phyloP scores from a whole-genome alignment of 1,284 basidiomycete genomes.

The Schizopora paradoxa region DNA sequence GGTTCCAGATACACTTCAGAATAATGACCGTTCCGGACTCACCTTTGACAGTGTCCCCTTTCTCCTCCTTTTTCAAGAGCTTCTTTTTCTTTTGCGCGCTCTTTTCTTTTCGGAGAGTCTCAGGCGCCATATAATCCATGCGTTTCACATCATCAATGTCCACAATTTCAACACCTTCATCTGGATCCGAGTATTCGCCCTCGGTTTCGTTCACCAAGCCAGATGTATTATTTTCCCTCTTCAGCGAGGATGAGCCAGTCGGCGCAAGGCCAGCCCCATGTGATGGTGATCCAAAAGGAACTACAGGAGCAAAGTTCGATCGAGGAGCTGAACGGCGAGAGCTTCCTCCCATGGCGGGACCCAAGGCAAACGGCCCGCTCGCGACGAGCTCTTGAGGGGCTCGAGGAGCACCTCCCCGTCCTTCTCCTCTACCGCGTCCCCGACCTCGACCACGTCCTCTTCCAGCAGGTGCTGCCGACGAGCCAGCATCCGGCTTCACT shows the following conservation, averaged over 20 bases:
- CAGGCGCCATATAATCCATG: conserved; percentile 89
- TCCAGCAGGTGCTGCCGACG: conserved; percentile 29
- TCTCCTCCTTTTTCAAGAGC: conserved; percentile 19
- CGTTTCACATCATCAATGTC: conserved; percentile 79
- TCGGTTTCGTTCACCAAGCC: conserved; percentile 31
- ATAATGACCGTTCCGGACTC: conserved; percentile 10
- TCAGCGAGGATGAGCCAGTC: conserved; percentile 38
- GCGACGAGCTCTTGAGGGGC: conserved; percentile 67
- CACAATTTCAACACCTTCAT: conserved; percentile 82
- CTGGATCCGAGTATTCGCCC: conserved; percentile 82
- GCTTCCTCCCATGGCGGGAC: conserved; percentile 60
- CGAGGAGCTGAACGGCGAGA: conserved; percentile 47
- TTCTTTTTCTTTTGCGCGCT: conserved; percentile 38
- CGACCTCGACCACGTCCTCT: conserved; percentile 44
- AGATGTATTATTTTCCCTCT: conserved; percentile 36
- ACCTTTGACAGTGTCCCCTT: conserved; percentile 38
- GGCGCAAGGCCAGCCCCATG: conserved; percentile 45
- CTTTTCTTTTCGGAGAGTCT: conserved; percentile 60
- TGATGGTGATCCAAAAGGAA: conserved; percentile 35
- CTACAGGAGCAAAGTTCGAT: conserved; percentile 46
- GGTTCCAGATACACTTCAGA: neutral
- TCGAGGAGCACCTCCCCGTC: conserved; percentile 42
- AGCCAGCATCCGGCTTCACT: conserved; percentile 32
- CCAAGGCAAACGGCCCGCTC: conserved; percentile 81
- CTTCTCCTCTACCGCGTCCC: conserved; percentile 42